Evolutionary conservation across 768 basidiomycete genomes (phyloP), one percentile per base, ranked within the genome.

Genomic region (Russula emetica): DNA sequence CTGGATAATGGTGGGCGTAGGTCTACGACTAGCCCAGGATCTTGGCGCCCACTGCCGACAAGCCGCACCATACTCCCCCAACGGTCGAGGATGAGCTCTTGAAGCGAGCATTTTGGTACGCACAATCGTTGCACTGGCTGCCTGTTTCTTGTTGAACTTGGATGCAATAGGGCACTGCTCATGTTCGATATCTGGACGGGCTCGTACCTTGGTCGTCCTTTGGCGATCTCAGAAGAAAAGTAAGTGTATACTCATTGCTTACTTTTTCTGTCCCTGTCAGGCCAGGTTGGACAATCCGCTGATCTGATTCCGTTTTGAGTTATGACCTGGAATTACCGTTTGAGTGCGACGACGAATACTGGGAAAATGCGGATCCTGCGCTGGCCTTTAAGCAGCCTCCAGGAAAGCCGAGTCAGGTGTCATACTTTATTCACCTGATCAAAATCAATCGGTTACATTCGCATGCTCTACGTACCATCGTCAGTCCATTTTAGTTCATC

Each of bases 201-300:
- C 58, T 75, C 79, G 0, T 74, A 76, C 22, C 78, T 85, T 22
- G 91, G 91, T 2, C 79, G 90, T 14, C 85, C 86, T 7, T 82
- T 85, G 69, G 83, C 83, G 1, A 76, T 92, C 5, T 85, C 86
- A 56, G 88, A 90, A 67, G 88, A 88, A 71, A 88, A 88, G 85
- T 85, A 34, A 28, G 58, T 30, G 13, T 18, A 1, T 34, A 55
- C 7, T 5, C 22, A 26, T 38, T 14, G 14, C 14, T 38, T 14
- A 32, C 32, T 2, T 30, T 26, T 34, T 11, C 26, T 26, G 36
- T 52, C 16, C 34, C 34, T 3, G 24, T 13, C n/a, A 18, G 28
- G 24, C 10, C 5, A 11, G 14, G 34, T 22, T 36, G 51, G 40
- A 30, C 38, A 20, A 30, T 49, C 18, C 1, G 1, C 53, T 64